Conservation (phyloP, 106 monocot genomes). For the Dioscorea alata region DNA sequence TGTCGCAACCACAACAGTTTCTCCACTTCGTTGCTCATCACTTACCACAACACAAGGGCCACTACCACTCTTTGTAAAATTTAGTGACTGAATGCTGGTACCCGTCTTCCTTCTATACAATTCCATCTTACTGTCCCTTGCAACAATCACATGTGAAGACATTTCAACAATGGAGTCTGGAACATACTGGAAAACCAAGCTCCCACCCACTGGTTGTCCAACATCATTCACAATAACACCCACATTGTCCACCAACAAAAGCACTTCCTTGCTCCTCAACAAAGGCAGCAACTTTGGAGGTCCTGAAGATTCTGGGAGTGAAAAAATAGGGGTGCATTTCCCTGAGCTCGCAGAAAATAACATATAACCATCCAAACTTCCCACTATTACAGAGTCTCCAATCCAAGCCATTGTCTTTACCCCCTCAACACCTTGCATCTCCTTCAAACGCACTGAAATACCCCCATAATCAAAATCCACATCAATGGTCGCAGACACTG, state of each 20-base stretch:
- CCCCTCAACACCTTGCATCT: constrained; percentile 62
- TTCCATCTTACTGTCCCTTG: constrained; percentile 53
- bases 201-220: constrained; percentile 89
- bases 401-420: constrained; percentile 73
- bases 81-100: constrained; percentile 51
- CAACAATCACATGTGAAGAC: constrained; percentile 57
- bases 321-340: constrained; percentile 47
- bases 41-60: constrained; percentile 37
- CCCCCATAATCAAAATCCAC: constrained; percentile 26
- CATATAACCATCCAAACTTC: constrained; percentile 50
- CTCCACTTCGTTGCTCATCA: constrained; percentile 53
- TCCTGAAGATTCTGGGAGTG: constrained; percentile 71
- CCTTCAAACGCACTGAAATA: constrained; percentile 45
- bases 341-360: constrained; percentile 45
- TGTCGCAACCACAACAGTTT: constrained; percentile 53
- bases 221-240: constrained; percentile 55
- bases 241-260: constrained; percentile 87
- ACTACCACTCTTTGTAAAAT: constrained; percentile 29
- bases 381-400: constrained; percentile 72
- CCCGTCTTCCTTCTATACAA: constrained; percentile 70
- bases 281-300: constrained; percentile 54
- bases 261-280: constrained; percentile 50
- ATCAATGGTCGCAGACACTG: constrained; percentile 11
- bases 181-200: constrained; percentile 57
- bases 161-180: constrained; percentile 66